Conservation (phyloP, 2,329 filamentous ascomycete genomes). For the Alternaria angustiovoidea region DNA sequence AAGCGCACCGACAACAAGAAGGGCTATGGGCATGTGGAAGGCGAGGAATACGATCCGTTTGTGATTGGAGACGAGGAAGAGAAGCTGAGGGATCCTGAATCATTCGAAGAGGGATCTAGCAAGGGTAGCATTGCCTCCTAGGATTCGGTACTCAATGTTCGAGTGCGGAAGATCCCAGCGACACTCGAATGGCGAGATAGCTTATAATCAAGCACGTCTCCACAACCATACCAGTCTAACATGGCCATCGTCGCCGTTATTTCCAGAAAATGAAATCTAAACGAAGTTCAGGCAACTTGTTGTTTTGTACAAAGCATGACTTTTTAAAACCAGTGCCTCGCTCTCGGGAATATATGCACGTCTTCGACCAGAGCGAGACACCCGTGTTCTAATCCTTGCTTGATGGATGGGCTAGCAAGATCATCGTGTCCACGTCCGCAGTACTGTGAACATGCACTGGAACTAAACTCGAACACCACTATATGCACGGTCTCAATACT, state of each 20-base stretch:
- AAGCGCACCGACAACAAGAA: neutral
- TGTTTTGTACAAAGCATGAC: fast-evolving
- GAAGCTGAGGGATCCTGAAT: neutral
- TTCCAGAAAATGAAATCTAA: neutral
- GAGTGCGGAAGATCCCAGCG: neutral
- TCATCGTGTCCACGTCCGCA: neutral
- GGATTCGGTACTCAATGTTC: neutral
- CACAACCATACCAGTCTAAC: neutral
- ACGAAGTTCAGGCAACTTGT: neutral
- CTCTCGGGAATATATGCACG: neutral
- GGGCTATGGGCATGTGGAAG: neutral
- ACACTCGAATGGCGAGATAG: neutral
- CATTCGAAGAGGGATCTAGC: neutral
- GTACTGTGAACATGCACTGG: neutral
- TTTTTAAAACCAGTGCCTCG: neutral
- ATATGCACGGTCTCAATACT: neutral
- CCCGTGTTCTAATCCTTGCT: neutral
- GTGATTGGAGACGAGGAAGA: neutral
- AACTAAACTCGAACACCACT: neutral
- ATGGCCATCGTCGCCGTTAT: fast-evolving
- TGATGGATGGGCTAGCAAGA: neutral
- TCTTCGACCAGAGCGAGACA: neutral
- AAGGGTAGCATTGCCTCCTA: neutral
- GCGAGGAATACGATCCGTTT: neutral
- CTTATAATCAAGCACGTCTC: neutral